Percentiles rank a stretch among this genome's conserved stretches.
Conservation (phyloP, 1,139 yeast species). For the Pichia inconspicua region DNA sequence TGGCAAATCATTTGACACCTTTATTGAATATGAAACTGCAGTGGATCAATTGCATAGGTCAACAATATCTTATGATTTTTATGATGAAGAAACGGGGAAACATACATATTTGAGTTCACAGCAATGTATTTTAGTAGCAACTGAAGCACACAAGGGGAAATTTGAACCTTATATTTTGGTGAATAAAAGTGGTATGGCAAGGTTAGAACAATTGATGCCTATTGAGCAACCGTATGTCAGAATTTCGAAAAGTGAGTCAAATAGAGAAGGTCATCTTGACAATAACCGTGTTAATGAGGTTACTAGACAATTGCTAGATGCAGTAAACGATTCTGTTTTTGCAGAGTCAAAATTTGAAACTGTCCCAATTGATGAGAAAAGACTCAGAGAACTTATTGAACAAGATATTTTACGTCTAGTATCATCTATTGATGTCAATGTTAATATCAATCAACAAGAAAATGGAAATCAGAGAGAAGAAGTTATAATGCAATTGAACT, state of each 20-base stretch:
- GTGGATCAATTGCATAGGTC: constrained; percentile 16
- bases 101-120: constrained; percentile 29
- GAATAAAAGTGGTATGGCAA: constrained; percentile 33
- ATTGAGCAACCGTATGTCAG: constrained; percentile 11
- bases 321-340: neutral
- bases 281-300: neutral
- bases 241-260: neutral
- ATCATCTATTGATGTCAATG: neutral
- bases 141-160: constrained; percentile 21
- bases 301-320: neutral
- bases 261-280: neutral
- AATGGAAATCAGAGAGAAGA: neutral
- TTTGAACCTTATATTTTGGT: constrained; percentile 35
- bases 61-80: constrained; percentile 13
- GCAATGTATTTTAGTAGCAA: constrained; percentile 39
- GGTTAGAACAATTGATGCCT: constrained; percentile 22
- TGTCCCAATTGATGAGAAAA: neutral
- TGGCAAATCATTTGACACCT: constrained; percentile 15
- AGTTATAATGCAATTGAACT: neutral
- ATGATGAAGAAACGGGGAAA: constrained; percentile 9
- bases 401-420: neutral
- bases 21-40: constrained; percentile 8
- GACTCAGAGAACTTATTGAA: neutral
- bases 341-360: neutral
- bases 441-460: neutral